Percentiles rank a stretch among this genome's conserved stretches.
phyloP scores from a whole-genome alignment of 352 stramenopile species.

The Phytopythium montanum region DNA sequence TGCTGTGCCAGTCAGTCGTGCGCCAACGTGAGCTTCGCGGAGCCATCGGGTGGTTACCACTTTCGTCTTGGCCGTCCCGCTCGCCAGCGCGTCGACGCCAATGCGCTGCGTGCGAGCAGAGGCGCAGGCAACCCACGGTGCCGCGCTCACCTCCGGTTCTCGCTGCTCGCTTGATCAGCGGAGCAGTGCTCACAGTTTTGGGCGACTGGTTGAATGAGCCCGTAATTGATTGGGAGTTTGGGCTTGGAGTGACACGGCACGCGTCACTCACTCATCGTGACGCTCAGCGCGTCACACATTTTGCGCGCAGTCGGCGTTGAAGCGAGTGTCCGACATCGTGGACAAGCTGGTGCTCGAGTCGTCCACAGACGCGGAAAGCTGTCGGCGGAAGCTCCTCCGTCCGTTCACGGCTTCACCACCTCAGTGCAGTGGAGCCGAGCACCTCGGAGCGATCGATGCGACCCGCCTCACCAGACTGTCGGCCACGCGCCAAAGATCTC shows the following conservation, averaged over 20 bases:
- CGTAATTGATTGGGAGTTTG: no score
- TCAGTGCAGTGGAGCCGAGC: no score
- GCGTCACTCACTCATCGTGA: neutral
- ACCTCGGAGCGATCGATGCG: no score
- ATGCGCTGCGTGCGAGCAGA: conserved; percentile 61
- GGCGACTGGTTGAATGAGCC: no score
- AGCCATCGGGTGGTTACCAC: conserved; percentile 78
- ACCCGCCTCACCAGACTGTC: no score
- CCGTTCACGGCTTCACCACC: no score
- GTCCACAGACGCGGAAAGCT: neutral
- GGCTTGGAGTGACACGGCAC: no score
- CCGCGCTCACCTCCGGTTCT: conserved; percentile 75
- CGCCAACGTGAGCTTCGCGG: conserved; percentile 40
- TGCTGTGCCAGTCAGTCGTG: conserved; percentile 51
- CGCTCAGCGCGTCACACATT: neutral
- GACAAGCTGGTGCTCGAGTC: neutral
- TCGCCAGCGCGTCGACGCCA: conserved; percentile 32
- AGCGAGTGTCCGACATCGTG: neutral
- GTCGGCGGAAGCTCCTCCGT: no score
- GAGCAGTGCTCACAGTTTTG: no score
- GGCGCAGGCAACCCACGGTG: conserved; percentile 42
- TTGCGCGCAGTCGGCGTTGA: neutral
- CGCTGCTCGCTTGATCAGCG: conserved; percentile 60
- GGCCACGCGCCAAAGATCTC: no score
- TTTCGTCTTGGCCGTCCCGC: conserved; percentile 80